phyloP scores from a whole-genome alignment of 2,329 filamentous ascomycete genomes.

The Aulographum hederae region DNA sequence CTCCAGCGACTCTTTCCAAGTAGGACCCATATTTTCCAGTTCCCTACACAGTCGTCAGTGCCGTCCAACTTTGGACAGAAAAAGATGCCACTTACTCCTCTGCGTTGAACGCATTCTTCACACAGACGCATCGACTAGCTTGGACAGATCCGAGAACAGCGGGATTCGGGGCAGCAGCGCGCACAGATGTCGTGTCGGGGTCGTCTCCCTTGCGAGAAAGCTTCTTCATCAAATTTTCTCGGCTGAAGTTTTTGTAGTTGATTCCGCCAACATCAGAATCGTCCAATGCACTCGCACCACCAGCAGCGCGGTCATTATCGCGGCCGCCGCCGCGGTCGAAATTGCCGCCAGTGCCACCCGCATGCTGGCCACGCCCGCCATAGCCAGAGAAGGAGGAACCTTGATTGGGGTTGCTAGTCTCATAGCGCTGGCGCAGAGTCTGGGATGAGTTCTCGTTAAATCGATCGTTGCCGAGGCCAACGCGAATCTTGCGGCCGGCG shows the following conservation, averaged over 20 bases:
- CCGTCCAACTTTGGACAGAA: background rate
- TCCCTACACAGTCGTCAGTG: too few species aligned
- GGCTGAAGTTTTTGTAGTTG: conserved; percentile 99
- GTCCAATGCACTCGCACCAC: conserved; percentile 84
- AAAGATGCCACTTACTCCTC: conserved; percentile 49
- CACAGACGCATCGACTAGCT: conserved; percentile 81
- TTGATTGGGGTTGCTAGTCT: conserved; percentile 45
- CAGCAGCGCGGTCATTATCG: conserved; percentile 72
- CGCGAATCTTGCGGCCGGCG: conserved; percentile 89
- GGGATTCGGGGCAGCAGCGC: conserved; percentile 44
- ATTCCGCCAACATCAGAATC: conserved; percentile 96
- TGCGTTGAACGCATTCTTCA: conserved; percentile 92
- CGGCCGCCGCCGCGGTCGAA: conserved; percentile 84
- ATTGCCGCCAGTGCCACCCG: conserved; percentile 46
- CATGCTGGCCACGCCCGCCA: conserved; percentile 70
- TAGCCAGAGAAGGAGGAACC: conserved; percentile 83
- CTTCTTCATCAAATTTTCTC: conserved; percentile 96
- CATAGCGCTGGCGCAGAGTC: conserved; percentile 78
- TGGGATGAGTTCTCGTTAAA: conserved; percentile 95
- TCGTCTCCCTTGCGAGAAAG: conserved; percentile 94
- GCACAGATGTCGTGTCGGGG: conserved; percentile 28
- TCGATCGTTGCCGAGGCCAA: conserved; percentile 99
- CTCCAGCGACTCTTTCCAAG: conserved; percentile 84
- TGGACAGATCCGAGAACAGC: conserved; percentile 59
- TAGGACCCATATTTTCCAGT: too few species aligned